Evolutionary conservation across 129 eudicot species (phyloP), one percentile per base, ranked within the genome.

Genomic region (Arctium lappa): DNA sequence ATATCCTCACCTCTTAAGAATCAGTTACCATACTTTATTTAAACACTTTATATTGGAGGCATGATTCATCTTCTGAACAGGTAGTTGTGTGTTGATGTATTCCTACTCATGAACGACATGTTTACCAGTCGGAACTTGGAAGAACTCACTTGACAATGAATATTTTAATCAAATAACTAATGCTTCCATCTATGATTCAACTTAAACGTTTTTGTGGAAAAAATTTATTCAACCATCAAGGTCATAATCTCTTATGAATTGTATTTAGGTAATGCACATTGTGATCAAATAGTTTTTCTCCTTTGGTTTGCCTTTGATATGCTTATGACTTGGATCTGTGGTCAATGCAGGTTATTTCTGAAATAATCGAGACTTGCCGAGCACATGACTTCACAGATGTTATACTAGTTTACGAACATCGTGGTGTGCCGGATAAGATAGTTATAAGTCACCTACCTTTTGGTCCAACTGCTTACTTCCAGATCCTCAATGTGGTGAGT

Each of bases 381-480:
- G 83, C 95, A 78, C 93, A 89, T 88, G 99, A 91, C 60, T 91
- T 93, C 66, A 88, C 99, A 34, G 99, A 96, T 88, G 91, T 96
- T 73, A 87, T 96, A 48, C 84, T 91, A 32, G 97, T 96, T 83
- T 88, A 93, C 75, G 99, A 96, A 86, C 94, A 90, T 82, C 99
- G 99, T 71, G 99, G 99, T 74, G 92, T 96, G 62, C 99, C 99
- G 4, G 95, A 93, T 89, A 88, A 90, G 37, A 75, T 96, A 62
- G 81, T 90, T 74, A 91, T 96, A 60, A 90, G 91, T 81, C 99
- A 96, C 93, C 80, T 96, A 42, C 99, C 99, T 69, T 93, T 83
- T 89, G 99, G 99, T 79, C 99, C 99, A 76, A 96, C 99, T 78
- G 98, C 99, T 34, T 88, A 88, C 85, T 96, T 96, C 81, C 91